Conservation (phyloP, 805 yeast genomes). For the Metschnikowia lochheadii region DNA sequence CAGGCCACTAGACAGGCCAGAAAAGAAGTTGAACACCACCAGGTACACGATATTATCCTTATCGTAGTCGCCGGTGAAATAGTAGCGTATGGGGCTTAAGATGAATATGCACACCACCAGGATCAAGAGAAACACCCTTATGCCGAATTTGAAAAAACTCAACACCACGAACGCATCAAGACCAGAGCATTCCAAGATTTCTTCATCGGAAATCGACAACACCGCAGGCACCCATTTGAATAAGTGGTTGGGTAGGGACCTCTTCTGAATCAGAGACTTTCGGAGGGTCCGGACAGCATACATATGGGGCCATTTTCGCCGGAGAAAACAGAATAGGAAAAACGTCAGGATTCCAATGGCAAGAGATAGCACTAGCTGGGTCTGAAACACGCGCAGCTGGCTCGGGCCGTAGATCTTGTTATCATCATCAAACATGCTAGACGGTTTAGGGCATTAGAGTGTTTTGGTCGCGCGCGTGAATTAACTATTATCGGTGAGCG, state of each 20-base stretch:
- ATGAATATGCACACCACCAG: slow-evolving; percentile 25
- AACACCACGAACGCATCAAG: slow-evolving; percentile 34
- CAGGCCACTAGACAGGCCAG: slow-evolving; percentile 2
- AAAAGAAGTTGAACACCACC: slow-evolving; percentile 6
- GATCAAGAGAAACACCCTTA: slow-evolving; percentile 19
- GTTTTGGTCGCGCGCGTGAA: not conserved
- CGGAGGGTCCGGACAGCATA: slow-evolving; percentile 54
- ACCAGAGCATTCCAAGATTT: slow-evolving; percentile 22
- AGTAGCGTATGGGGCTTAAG: slow-evolving; percentile 36
- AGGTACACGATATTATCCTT: slow-evolving; percentile 30
- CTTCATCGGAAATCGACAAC: slow-evolving; percentile 23
- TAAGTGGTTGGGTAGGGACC: slow-evolving; percentile 38
- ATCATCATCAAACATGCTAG: slow-evolving; percentile 11
- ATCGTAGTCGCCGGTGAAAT: slow-evolving; percentile 42
- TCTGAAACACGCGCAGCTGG: slow-evolving; percentile 54
- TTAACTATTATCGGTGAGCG: not conserved
- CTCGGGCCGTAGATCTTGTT: slow-evolving; percentile 38
- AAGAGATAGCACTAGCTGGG: slow-evolving; percentile 49
- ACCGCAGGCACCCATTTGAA: slow-evolving; percentile 26
- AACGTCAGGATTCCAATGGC: slow-evolving; percentile 46
- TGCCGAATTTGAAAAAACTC: slow-evolving; percentile 35
- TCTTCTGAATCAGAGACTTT: slow-evolving; percentile 29
- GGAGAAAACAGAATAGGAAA: slow-evolving; percentile 44
- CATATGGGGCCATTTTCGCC: slow-evolving; percentile 54
- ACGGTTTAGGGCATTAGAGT: not conserved